These are phyloP conservation scores for Annona squamosa DNA, from an alignment of 164 flowering plant species.

Conservation along the genomic window DNA sequence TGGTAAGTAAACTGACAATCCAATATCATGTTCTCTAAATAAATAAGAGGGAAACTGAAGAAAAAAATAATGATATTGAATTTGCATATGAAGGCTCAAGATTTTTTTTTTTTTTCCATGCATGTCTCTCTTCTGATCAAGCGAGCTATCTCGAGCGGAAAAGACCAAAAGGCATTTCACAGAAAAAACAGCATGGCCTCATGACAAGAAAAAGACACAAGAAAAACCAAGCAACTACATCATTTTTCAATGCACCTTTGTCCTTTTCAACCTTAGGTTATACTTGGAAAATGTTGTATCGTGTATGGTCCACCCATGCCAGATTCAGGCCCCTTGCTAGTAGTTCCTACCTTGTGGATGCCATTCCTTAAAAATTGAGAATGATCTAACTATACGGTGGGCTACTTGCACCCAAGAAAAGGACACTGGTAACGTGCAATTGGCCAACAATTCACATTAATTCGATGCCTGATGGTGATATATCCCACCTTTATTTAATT, in stretches of 20 bases:
- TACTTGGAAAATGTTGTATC: neutral
- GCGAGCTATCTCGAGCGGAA: neutral
- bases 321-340: neutral
- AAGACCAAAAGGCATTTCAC: neutral
- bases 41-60: neutral
- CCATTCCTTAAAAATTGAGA: neutral
- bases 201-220: neutral
- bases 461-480: too few species aligned
- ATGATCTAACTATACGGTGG: neutral
- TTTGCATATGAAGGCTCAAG: neutral
- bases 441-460: neutral
- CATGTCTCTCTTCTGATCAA: neutral
- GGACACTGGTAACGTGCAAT: neutral
- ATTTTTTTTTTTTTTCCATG: too few species aligned
- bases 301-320: neutral
- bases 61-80: neutral
- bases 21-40: too few species aligned
- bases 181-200: neutral
- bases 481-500: too few species aligned
- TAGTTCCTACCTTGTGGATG: neutral
- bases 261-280: neutral
- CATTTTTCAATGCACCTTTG: neutral
- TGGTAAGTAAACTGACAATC: too few species aligned
- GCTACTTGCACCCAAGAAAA: neutral
- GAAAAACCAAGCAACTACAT: neutral